These are phyloP conservation scores for Lactuca sativa DNA, from an alignment of 129 eudicot genomes.

Conservation along the genomic window DNA sequence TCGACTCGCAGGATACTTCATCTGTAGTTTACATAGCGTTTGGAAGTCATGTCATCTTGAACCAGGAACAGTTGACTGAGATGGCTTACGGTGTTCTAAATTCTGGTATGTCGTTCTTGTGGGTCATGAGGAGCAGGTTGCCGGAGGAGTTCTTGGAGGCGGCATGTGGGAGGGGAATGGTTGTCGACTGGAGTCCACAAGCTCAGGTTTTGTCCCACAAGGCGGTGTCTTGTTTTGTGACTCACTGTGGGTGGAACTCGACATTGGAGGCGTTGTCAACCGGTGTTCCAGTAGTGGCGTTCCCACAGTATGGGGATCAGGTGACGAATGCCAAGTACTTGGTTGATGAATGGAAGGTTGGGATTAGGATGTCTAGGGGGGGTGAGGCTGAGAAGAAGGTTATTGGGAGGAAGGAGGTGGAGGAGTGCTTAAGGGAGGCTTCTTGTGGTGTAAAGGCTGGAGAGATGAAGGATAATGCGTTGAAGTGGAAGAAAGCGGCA, in stretches of 20 bases:
- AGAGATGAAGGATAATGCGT: slow-evolving; percentile 50
- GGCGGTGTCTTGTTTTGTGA: slow-evolving; percentile 57
- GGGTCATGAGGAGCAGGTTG: slow-evolving; percentile 52
- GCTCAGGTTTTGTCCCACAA: slow-evolving; percentile 55
- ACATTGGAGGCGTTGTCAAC: slow-evolving; percentile 50
- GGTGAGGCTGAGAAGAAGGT: slow-evolving; percentile 54
- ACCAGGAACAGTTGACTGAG: slow-evolving; percentile 51
- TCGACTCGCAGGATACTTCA: slow-evolving; percentile 39
- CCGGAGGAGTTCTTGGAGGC: slow-evolving; percentile 43
- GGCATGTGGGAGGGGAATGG: slow-evolving; percentile 43
- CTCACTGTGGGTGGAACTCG: slow-evolving; percentile 88
- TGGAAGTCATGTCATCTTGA: slow-evolving; percentile 52
- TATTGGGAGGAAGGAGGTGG: slow-evolving; percentile 51
- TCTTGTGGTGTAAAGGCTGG: slow-evolving; percentile 37
- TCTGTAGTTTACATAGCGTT: slow-evolving; percentile 72
- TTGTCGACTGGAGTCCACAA: slow-evolving; percentile 64
- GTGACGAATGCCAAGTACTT: slow-evolving; percentile 73
- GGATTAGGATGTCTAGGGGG: slow-evolving; percentile 60
- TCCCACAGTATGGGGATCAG: slow-evolving; percentile 79
- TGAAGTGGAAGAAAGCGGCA: slow-evolving; percentile 60
- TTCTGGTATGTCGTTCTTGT: slow-evolving; percentile 52
- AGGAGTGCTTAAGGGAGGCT: slow-evolving; percentile 42
- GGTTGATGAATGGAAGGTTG: slow-evolving; percentile 53
- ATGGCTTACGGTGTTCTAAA: slow-evolving; percentile 48
- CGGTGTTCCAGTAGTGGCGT: slow-evolving; percentile 75